Base-by-base conservation (phyloP, 2,329 filamentous ascomycete species). In the Geoglossum cookeanum region DNA sequence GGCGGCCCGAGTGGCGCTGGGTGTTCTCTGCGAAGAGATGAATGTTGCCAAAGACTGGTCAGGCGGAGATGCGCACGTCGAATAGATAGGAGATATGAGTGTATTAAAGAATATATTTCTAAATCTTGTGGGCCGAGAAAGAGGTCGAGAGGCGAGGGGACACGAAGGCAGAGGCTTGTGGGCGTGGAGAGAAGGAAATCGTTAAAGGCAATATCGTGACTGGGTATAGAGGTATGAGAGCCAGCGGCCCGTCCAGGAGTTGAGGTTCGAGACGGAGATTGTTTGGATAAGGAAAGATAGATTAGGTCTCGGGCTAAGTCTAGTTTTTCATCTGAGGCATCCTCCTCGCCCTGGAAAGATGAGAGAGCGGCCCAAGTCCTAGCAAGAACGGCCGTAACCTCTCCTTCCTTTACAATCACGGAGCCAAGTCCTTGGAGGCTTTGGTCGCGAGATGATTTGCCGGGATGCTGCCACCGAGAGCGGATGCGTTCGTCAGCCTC, bases 41-140 rank as follows among this genome's bases (percentile, higher is more conserved):
- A 87, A 60, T 86, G 83, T 66, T 88, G 90, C 90, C 92, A 97
- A 1, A 97, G 72, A 62, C 87, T 81, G 0, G 87, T 85, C 1
- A 97, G 75, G 42, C 86, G 84, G 15, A 95, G 79, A 66, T 96
- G 89, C 2, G 89, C 87, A 58, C 90, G 81, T 56, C 88, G 84
- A 61, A 97, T 82, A 0, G 87, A 85, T 8, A 96, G 73, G 0
- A 98, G 78, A 63, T 96, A 97, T 1, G 87, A 79, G 67, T 94
- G 89, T 60, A 96, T 83, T n/a, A 77, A 77, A 0, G 88, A 85
- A 68, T 97, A 98, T 0, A 80, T 78, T 54, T 84, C 78, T 9
- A 94, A 71, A 64, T 97, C 90, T 0, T 81, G 75, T 3, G 78
- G 74, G 9, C 85, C 81, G 32, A 97, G 78, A 64, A 97, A 94